A percentile compares a stretch with the other conserved stretches of the same genome.
These are phyloP conservation scores for Omphalotus olearius DNA, from an alignment of 1,284 basidiomycete genomes.

Conservation along the genomic window DNA sequence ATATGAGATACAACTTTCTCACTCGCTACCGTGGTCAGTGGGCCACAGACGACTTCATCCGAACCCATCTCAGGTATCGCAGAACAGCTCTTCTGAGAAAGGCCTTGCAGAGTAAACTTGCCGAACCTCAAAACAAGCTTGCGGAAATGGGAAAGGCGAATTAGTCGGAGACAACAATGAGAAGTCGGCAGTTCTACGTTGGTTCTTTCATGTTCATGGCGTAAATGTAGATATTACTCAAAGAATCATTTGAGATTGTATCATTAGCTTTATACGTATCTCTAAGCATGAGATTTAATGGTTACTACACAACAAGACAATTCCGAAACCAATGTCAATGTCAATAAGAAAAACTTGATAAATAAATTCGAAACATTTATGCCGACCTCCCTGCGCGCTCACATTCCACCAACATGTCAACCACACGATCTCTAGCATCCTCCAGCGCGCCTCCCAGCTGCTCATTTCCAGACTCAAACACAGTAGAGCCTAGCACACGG, in stretches of 20 bases:
- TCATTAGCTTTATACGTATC: background rate
- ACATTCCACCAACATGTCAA: slow-evolving; percentile 57
- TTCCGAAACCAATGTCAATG: background rate
- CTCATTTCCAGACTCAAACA: slow-evolving; percentile 45
- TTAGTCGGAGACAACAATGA: too few species aligned
- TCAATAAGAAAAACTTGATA: background rate
- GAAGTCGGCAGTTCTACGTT: too few species aligned
- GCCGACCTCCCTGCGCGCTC: slow-evolving; percentile 29
- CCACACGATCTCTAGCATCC: slow-evolving; percentile 64
- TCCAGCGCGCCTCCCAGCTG: slow-evolving; percentile 39
- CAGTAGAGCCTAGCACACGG: slow-evolving; percentile 49
- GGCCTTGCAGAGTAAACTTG: too few species aligned
- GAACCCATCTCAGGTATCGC: background rate
- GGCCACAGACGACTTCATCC: background rate
- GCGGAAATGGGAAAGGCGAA: too few species aligned
- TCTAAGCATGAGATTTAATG: background rate
- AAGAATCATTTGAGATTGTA: too few species aligned
- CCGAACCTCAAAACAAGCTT: too few species aligned
- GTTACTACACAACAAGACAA: background rate
- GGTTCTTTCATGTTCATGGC: too few species aligned
- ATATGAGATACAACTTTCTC: background rate
- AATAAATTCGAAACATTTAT: background rate
- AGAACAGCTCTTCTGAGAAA: too few species aligned
- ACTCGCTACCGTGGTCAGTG: background rate
- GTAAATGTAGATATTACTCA: too few species aligned